phyloP scores from a whole-genome alignment of 352 stramenopile species.

The Globisporangium viniferum region DNA sequence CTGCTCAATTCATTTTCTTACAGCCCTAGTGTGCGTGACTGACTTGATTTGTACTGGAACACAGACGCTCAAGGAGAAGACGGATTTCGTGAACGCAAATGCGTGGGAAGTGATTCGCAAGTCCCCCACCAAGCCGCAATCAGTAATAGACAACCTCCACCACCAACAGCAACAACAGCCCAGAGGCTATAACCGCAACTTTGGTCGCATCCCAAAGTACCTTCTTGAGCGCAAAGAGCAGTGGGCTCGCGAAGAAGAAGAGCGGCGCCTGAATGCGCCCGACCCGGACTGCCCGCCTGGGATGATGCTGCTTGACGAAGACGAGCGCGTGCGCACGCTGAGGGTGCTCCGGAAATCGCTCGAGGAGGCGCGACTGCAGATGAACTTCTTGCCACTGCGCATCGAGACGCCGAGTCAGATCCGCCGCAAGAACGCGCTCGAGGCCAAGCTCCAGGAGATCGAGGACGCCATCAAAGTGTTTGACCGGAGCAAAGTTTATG shows the following conservation, averaged over 20 bases:
- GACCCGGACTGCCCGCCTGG: constrained; percentile 86
- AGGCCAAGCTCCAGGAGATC: constrained; percentile 85
- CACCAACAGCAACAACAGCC: constrained; percentile 10
- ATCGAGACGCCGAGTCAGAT: constrained; percentile 84
- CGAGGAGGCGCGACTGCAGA: constrained; percentile 53
- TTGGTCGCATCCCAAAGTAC: constrained; percentile 67
- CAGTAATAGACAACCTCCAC: constrained; percentile 1
- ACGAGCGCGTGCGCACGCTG: constrained; percentile 73
- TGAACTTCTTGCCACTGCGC: constrained; percentile 76
- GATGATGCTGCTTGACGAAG: constrained; percentile 82
- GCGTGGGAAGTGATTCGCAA: constrained; percentile 76
- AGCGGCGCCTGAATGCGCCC: constrained; percentile 57
- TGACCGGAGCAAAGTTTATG: constrained; percentile 79
- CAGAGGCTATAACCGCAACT: constrained; percentile 34
- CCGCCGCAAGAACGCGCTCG: constrained; percentile 75
- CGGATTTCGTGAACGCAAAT: constrained; percentile 72
- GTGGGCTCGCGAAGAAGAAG: constrained; percentile 83
- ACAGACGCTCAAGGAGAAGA: constrained; percentile 42
- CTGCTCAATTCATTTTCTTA: no score
- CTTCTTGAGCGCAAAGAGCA: constrained; percentile 71
- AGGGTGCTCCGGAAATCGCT: constrained; percentile 60
- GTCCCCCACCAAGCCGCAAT: constrained; percentile 19
- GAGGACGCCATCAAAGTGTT: constrained; percentile 90
- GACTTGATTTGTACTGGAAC: neutral
- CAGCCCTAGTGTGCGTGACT: neutral